phyloP scores from a whole-genome alignment of 805 yeast species.

The Blastobotrys robertii region DNA sequence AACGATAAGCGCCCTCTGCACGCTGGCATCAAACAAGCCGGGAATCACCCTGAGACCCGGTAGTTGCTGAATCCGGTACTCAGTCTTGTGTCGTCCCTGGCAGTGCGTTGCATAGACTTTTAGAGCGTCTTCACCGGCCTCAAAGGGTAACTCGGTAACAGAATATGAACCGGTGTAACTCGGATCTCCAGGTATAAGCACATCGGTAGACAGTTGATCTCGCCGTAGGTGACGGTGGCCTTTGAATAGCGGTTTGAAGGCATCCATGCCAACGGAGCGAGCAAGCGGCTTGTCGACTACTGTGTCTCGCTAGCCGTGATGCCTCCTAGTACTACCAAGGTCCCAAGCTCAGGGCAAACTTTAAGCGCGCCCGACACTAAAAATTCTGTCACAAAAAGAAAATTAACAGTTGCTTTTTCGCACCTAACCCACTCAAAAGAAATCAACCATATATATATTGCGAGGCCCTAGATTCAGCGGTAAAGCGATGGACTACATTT shows the following conservation, averaged over 20 bases:
- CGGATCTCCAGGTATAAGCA: neutral
- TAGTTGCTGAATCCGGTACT: conserved; percentile 20
- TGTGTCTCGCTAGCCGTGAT: too few relatives aligned
- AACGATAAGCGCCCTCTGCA: conserved; percentile 24
- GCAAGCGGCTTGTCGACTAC: neutral
- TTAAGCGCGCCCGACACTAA: too few relatives aligned
- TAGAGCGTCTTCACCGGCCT: neutral
- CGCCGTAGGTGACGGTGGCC: conserved; percentile 12
- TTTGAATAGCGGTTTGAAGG: conserved; percentile 21
- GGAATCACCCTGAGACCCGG: conserved; percentile 29
- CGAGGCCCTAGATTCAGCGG: too few relatives aligned
- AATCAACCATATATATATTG: too few relatives aligned
- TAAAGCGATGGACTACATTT: too few relatives aligned
- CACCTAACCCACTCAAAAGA: too few relatives aligned
- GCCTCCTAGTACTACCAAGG: too few relatives aligned
- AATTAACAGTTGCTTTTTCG: too few relatives aligned
- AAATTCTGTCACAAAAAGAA: too few relatives aligned
- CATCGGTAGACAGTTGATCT: conserved; percentile 8
- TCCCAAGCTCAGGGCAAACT: too few relatives aligned
- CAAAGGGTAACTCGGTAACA: too few relatives aligned
- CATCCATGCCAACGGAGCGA: conserved; percentile 11
- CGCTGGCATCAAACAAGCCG: conserved; percentile 14
- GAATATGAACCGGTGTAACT: too few relatives aligned
- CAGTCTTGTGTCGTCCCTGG: neutral
- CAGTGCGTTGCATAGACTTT: conserved; percentile 1